These are phyloP conservation scores for Psilocybe tampanensis DNA, from an alignment of 768 basidiomycete species.

Conservation along the genomic window DNA sequence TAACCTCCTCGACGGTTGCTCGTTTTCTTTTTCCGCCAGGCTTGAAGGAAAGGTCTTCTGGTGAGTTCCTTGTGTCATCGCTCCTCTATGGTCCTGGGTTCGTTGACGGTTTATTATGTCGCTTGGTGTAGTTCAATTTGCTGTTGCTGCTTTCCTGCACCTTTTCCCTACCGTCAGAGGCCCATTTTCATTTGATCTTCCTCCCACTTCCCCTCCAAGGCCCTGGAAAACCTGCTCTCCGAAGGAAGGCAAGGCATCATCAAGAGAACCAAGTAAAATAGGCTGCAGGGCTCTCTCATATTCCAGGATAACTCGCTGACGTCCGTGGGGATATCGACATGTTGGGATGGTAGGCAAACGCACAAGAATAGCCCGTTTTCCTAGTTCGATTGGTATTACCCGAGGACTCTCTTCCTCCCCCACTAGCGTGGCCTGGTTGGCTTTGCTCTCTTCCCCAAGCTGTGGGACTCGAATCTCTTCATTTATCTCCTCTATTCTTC, in stretches of 20 bases:
- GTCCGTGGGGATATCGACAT: background rate
- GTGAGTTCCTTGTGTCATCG: background rate
- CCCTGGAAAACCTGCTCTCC: background rate
- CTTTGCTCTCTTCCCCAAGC: background rate
- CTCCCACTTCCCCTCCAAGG: background rate
- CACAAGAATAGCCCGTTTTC: background rate
- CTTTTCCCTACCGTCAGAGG: no score
- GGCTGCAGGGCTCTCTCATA: background rate
- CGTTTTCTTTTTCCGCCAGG: background rate
- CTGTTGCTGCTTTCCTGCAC: no score
- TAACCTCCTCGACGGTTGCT: no score
- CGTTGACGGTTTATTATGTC: no score
- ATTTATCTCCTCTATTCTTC: background rate
- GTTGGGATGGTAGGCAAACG: constrained; percentile 5
- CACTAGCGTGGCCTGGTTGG: background rate
- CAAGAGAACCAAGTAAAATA: constrained; percentile 2
- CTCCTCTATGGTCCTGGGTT: no score
- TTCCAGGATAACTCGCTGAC: background rate
- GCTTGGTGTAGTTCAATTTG: no score
- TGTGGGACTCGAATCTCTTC: background rate
- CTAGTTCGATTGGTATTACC: background rate
- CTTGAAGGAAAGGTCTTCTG: background rate
- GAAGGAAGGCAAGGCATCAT: background rate
- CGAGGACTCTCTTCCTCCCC: background rate
- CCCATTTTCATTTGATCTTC: no score